Evolutionary conservation across 2,329 filamentous ascomycete genomes (phyloP).

Genomic region (Fusarium scirpi): DNA sequence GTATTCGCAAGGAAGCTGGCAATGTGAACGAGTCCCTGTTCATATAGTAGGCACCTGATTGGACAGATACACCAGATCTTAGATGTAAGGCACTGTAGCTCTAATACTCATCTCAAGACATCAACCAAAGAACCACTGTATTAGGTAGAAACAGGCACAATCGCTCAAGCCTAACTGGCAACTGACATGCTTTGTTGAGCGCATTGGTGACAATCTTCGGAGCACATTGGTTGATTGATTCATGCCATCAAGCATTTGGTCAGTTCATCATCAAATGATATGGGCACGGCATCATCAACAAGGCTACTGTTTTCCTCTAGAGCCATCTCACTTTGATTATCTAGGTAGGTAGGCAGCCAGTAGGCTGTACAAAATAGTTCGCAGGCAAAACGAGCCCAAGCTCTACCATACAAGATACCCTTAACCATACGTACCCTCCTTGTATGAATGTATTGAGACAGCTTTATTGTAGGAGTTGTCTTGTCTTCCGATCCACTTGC

Average conservation of each 20-base stretch:
- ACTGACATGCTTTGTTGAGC: background rate
- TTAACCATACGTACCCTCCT: background rate
- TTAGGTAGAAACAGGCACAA: background rate
- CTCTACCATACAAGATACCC: background rate
- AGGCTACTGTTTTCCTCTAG: background rate
- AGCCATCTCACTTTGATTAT: background rate
- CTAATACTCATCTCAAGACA: background rate
- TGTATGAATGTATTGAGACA: background rate
- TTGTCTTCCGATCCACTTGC: background rate
- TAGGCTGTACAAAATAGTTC: background rate
- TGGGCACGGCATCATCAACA: background rate
- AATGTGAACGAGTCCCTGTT: background rate
- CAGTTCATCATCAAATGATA: background rate
- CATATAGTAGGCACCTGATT: background rate
- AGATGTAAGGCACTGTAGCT: background rate
- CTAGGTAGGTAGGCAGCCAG: background rate
- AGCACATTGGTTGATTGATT: background rate
- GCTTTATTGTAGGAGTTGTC: background rate
- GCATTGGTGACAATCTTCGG: background rate
- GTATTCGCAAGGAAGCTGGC: background rate
- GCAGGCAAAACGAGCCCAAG: background rate
- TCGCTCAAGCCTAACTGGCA: background rate
- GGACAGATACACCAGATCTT: background rate
- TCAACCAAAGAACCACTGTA: background rate
- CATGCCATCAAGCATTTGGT: background rate